A percentile compares a stretch with the other conserved stretches of the same genome.
These are phyloP conservation scores for Rhynchosporium graminicola DNA, from an alignment of 2,329 filamentous ascomycete species.

Conservation along the genomic window DNA sequence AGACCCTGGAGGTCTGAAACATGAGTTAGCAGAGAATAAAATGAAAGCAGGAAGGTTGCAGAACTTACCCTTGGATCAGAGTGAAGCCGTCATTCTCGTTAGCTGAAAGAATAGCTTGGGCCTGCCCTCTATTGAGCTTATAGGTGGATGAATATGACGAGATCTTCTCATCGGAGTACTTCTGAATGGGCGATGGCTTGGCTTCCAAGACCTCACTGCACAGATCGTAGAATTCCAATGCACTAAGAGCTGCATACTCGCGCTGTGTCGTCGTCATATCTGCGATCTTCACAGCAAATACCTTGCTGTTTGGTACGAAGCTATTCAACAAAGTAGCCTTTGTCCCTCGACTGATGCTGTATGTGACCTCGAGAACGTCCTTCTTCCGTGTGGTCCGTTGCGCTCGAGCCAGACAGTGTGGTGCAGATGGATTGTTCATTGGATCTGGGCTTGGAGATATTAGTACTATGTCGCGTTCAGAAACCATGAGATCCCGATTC, in stretches of 20 bases:
- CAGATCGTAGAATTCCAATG: slow-evolving; percentile 91
- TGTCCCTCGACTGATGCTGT: slow-evolving; percentile 68
- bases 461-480: slow-evolving; percentile 86
- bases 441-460: slow-evolving; percentile 75
- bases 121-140: slow-evolving; percentile 83
- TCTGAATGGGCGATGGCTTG: slow-evolving; percentile 84
- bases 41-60: background rate
- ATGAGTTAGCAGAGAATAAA: slow-evolving; percentile 29
- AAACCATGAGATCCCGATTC: slow-evolving; percentile 70
- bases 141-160: slow-evolving; percentile 73
- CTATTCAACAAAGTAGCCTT: slow-evolving; percentile 55
- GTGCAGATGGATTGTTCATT: slow-evolving; percentile 61
- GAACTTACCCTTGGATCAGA: slow-evolving; percentile 77
- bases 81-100: slow-evolving; percentile 97
- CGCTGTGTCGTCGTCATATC: slow-evolving; percentile 94
- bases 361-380: slow-evolving; percentile 79
- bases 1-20: slow-evolving; percentile 78
- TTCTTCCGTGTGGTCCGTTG: slow-evolving; percentile 80
- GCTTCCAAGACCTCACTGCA: slow-evolving; percentile 89
- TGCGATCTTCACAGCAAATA: slow-evolving; percentile 80
- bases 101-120: slow-evolving; percentile 87
- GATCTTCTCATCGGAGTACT: slow-evolving; percentile 74
- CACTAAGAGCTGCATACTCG: slow-evolving; percentile 89
- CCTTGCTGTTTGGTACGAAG: slow-evolving; percentile 67
- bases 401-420: slow-evolving; percentile 85